Conservation (phyloP, 371 early-diverging fungal genomes). For the Syncephalis plumigaleata region DNA sequence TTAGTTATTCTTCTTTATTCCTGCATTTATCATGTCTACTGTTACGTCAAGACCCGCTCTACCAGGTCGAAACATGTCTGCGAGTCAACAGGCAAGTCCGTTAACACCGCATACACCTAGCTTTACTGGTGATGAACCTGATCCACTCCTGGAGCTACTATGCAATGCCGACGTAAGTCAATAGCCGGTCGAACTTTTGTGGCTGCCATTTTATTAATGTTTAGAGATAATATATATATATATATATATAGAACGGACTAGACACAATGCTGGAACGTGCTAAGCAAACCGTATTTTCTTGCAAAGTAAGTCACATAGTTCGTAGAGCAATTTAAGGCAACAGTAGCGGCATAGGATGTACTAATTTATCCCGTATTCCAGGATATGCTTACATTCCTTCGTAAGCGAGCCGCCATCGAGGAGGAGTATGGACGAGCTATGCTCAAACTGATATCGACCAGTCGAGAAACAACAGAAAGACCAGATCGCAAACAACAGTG, state of each 20-base stretch:
- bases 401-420: constrained; percentile 29
- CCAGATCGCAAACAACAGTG: constrained; percentile 18
- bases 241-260: constrained; percentile 4
- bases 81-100: no score
- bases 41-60: no score
- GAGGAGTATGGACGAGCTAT: constrained; percentile 31
- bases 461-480: constrained; percentile 19
- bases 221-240: neutral
- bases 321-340: neutral
- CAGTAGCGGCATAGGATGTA: neutral
- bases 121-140: no score
- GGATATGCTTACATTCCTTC: constrained; percentile 24
- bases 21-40: no score
- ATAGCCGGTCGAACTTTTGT: no score
- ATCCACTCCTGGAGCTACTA: no score
- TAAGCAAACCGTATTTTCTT: constrained; percentile 4
- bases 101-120: no score
- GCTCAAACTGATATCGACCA: constrained; percentile 18
- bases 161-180: no score
- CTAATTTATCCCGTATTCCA: constrained; percentile 4
- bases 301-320: constrained; percentile 5
- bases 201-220: no score
- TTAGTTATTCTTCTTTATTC: no score
- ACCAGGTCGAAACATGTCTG: no score
- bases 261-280: constrained; percentile 4